Percentiles rank a stretch among this genome's conserved stretches.
phyloP scores from a whole-genome alignment of 73 alveolate species.

The Paraurostyla sp. region DNA sequence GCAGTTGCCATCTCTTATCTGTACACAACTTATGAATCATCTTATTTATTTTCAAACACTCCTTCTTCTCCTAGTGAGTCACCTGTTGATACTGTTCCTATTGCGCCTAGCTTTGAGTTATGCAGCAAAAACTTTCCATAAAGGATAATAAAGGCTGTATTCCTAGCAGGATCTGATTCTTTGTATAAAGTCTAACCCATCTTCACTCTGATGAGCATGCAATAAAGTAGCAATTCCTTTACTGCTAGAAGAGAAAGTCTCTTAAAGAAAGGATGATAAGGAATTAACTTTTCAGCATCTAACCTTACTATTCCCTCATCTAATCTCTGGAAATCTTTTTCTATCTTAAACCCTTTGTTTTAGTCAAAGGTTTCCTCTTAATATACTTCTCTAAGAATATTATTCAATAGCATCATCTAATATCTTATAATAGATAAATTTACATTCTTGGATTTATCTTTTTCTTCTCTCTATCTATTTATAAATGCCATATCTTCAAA shows the following conservation, averaged over 20 bases:
- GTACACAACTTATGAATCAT: not conserved
- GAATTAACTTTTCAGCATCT: slow-evolving; percentile 53
- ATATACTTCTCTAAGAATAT: slow-evolving; percentile 27
- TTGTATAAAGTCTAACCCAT: slow-evolving; percentile 42
- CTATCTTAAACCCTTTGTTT: not conserved
- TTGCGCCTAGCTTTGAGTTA: slow-evolving; percentile 23
- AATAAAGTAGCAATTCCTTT: slow-evolving; percentile 25
- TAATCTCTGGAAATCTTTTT: not conserved
- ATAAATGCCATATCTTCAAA: slow-evolving; percentile 34
- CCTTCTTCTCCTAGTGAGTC: slow-evolving; percentile 62
- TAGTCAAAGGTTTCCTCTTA: not conserved
- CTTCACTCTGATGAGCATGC: slow-evolving; percentile 41
- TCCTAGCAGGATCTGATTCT: slow-evolving; percentile 26
- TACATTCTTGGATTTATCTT: slow-evolving; percentile 36
- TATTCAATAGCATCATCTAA: slow-evolving; percentile 21
- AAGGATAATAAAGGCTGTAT: slow-evolving; percentile 17
- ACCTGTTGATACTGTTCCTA: slow-evolving; percentile 39
- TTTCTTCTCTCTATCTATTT: slow-evolving; percentile 2
- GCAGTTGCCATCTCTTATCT: slow-evolving; percentile 64
- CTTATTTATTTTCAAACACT: slow-evolving; percentile 25
- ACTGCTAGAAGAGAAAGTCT: slow-evolving; percentile 17
- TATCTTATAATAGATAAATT: not conserved
- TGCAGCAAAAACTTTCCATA: slow-evolving; percentile 39
- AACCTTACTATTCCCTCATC: slow-evolving; percentile 34
- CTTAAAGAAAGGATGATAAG: slow-evolving; percentile 37